Base-by-base conservation (phyloP, 495 filamentous ascomycete species). In the Penicillium lividum region DNA sequence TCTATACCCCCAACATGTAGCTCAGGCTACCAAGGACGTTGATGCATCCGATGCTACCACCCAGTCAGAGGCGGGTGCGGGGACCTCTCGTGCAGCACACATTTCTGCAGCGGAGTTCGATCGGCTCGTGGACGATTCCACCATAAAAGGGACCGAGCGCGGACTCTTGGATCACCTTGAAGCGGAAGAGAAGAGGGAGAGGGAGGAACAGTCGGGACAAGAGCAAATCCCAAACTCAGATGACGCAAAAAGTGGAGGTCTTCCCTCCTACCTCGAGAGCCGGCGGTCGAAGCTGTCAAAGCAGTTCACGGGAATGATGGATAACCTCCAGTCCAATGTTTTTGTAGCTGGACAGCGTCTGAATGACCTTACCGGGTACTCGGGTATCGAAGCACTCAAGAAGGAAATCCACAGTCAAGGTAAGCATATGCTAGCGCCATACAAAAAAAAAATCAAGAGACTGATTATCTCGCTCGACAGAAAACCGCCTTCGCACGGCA, bases 281-380 rank as follows among this genome's bases (percentile, higher is more conserved):
- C 86, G 86, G 25, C 82, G 93, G 70, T 90, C 86, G 53, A 74
- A 84, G 54, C 65, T 91, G 44, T 88, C 89, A 5, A 90, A 88
- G 59, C 84, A 87, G 58, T 87, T 97, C 68, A 84, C 81, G 48
- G 67, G 80, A 49, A 71, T 96, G 63, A 96, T 97, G 90, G 94
- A 98, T 73, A 84, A 90, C 58, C 68, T 97, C 27, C 91, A 96
- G 68, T 85, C 89, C 27, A 91, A 92, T 59, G 78, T 92, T 34
- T 90, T 95, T 61, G 82, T 86, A 53, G 92, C 92, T 10, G 89
- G 89, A 5, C 92, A 96, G 68, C 87, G 86, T 54, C 81, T 98
- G 72, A 98, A 98, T 72, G 89, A 90, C 65, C 79, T 96, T 48
- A 98, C 95, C 1, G 95, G 95, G 11, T 98, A 98, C 81, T 88